Base-by-base conservation (phyloP, 768 basidiomycete species). In the Boletus sensibilis region DNA sequence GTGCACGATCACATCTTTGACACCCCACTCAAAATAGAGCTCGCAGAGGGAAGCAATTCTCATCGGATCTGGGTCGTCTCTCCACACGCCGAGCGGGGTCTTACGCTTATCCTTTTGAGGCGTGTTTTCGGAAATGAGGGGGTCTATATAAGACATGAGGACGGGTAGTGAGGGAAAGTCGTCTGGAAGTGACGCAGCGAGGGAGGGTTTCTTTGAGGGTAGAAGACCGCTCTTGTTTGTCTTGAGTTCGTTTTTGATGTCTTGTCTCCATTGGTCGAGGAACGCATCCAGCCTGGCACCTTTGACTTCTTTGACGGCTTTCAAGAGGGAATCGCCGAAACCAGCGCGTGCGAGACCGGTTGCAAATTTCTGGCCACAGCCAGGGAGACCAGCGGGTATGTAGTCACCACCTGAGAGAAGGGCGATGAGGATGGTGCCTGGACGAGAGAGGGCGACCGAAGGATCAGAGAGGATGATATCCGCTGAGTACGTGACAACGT, bases 371-470 rank as follows among this genome's bases (percentile, higher is more conserved):
- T 81, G 74, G 3, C 92, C 92, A 62, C 86, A 91, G 6, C 86
- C 78, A 10, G 75, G 66, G 9, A 92, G 72, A 18, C 90, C 90
- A 14, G 78, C 87, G 47, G 83, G 82, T 50, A 90, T 81, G 62
- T 97, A 98, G 70, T 98, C 94, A 1, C 94, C 94, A 0, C 94
- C 94, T n/a, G 85, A 85, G 64, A 94, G 78, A 1, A 95, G 77
- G 3, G 86, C 93, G 41, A 94, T 87, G 25, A 95, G 82, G 50
- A 94, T 87, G 62, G 92, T 77, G 3, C 92, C 92, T 29, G 84
- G 72, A 29, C 73, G 71, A 21, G 75, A 87, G 33, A 88, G 84
- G 20, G 82, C 60, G 42, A 82, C 69, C 1, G 76, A 72, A 12
- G 75, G 67, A 59, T 87, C 64, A 0, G 79, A 77, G 43, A 71